Evolutionary conservation across 495 filamentous ascomycete species (phyloP).

Genomic region (Annulohypoxylon nitens): DNA sequence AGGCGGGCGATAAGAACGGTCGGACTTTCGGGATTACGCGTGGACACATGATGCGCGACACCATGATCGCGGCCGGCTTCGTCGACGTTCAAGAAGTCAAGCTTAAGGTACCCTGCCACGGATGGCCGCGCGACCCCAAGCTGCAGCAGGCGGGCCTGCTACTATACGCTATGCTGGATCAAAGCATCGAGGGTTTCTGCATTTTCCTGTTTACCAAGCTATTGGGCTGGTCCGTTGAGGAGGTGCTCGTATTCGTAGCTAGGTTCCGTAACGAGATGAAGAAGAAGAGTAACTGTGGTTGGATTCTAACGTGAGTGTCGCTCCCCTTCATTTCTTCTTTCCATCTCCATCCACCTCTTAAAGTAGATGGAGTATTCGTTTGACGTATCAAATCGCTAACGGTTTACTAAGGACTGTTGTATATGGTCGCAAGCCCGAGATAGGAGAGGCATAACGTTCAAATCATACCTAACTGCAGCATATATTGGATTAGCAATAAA

Average conservation of each 20-base stretch:
- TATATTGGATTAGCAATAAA: neutral
- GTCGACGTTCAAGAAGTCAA: constrained; percentile 25
- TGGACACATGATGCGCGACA: constrained; percentile 15
- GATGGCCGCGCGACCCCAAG: constrained; percentile 30
- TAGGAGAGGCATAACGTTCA: neutral
- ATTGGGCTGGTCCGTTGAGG: constrained; percentile 19
- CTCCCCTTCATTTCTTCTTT: neutral
- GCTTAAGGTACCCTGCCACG: constrained; percentile 25
- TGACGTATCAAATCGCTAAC: neutral
- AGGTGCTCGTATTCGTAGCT: constrained; percentile 19
- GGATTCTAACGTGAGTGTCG: constrained; percentile 26
- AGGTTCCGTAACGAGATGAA: constrained; percentile 23
- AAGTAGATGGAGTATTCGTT: neutral
- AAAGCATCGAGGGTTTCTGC: constrained; percentile 28
- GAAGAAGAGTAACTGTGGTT: constrained; percentile 30
- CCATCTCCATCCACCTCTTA: neutral
- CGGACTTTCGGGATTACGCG: constrained; percentile 13
- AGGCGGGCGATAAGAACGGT: constrained; percentile 12
- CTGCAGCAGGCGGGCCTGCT: constrained; percentile 31
- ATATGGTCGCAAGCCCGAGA: constrained; percentile 11
- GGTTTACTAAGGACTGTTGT: neutral
- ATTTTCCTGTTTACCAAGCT: constrained; percentile 23
- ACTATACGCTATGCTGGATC: constrained; percentile 26
- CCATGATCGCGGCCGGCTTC: constrained; percentile 26
- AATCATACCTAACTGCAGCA: neutral